Evolutionary conservation across 768 basidiomycete genomes (phyloP), one percentile per base, ranked within the genome.

Genomic region (Lepiota venenata): DNA sequence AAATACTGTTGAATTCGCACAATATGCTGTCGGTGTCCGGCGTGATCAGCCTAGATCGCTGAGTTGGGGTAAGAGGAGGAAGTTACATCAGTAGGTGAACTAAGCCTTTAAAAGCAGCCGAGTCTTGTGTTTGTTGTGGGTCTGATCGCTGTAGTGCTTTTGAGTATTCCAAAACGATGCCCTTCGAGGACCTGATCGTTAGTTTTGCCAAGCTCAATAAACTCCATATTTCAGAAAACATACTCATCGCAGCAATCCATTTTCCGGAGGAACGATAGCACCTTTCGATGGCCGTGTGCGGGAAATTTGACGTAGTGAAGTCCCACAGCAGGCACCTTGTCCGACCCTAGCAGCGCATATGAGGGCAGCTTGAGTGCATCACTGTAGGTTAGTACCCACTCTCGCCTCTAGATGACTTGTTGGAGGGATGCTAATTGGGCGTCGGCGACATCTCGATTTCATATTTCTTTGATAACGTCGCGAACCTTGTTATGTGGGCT

Each of bases 311-410:
- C 57, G 36, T 66, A 60, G 50, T 63, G 35, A 53, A 72, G 67
- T 1, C 71, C 67, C 15, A 63, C 60, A 1, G 63, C 61, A n/a
- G 49, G 35, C 38, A 62, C 42, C 2, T 53, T 45, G 22, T 21
- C 53, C 2, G 51, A 12, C 32, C 53, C 46, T 16, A 70, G 63
- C 15, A 71, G 56, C 25, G 66, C 67, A 55, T 60, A 58, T 27
- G 52, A 36, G 4, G 61, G 50, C 18, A 59, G 51, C 20, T 58
- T 56, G 1, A 69, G 58, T 8, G 32, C 52, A 0, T 48, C 51
- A 20, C 47, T 56, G 0, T 60, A 58, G 11, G 70, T 67, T 2
- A 74, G 76, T 15, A 77, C 65, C 75, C 76, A 77, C n/a, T 51
- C 43, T 1, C 55, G 59, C 14, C 58, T 56, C 1, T 40, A 41